phyloP scores from a whole-genome alignment of 306 rosid species.

The Dryas drummondii region DNA sequence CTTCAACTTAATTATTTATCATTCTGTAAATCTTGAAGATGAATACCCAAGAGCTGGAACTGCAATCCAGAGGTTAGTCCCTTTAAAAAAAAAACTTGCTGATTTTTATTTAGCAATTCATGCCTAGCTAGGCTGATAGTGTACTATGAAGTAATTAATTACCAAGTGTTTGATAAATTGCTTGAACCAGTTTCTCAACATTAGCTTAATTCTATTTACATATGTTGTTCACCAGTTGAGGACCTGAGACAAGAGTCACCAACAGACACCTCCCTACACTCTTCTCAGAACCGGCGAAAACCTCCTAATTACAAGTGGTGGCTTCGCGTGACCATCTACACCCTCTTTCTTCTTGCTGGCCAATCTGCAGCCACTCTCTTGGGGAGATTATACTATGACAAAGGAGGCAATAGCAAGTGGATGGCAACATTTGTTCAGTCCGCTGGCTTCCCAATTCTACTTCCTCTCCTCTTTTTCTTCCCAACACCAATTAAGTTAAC shows the following conservation, averaged over 20 bases:
- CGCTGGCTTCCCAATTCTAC: conserved; percentile 59
- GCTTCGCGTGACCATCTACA: conserved; percentile 44
- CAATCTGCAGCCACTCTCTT: conserved; percentile 58
- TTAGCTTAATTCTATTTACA: background rate
- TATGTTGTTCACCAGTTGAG: conserved; percentile 30
- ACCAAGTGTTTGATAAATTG: background rate
- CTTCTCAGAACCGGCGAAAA: background rate
- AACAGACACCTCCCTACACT: background rate
- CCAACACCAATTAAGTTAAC: conserved; percentile 14
- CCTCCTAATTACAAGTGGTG: conserved; percentile 45
- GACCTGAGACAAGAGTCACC: conserved; percentile 10
- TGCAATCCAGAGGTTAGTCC: conserved; percentile 43
- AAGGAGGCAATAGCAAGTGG: conserved; percentile 73
- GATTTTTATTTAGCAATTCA: no score
- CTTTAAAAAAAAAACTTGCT: background rate
- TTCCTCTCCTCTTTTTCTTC: conserved; percentile 43
- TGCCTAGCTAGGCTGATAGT: no score
- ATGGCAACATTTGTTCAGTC: conserved; percentile 68
- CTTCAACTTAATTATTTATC: background rate
- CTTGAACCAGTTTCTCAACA: background rate
- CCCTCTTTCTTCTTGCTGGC: conserved; percentile 40
- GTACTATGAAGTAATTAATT: no score
- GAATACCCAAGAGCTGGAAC: conserved; percentile 39
- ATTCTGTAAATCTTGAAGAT: conserved; percentile 34
- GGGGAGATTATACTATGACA: conserved; percentile 58